These are phyloP conservation scores for Artemisia annua DNA, from an alignment of 129 eudicot species.

Conservation along the genomic window DNA sequence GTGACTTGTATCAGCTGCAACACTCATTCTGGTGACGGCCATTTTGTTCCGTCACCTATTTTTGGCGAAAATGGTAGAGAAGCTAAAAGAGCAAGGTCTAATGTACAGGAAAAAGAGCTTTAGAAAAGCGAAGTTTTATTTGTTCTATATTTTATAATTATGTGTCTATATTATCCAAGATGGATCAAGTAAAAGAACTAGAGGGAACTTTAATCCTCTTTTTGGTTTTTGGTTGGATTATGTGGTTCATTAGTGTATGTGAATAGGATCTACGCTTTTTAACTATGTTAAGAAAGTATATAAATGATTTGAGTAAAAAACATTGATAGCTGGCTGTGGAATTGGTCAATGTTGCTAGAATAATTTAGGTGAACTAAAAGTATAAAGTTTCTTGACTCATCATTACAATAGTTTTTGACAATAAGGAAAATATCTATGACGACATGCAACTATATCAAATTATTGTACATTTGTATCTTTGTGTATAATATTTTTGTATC, in stretches of 20 bases:
- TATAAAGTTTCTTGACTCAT: background rate
- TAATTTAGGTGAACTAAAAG: background rate
- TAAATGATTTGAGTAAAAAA: conserved; percentile 3
- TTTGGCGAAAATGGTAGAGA: conserved; percentile 24
- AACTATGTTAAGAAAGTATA: background rate
- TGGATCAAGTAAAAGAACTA: conserved; percentile 23
- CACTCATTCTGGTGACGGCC: conserved; percentile 33
- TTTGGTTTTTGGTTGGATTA: background rate
- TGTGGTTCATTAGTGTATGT: background rate
- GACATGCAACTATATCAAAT: no score
- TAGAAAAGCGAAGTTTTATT: conserved; percentile 11
- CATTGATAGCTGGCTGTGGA: background rate
- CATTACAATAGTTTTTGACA: background rate
- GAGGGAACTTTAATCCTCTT: conserved; percentile 3
- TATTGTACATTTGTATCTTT: no score
- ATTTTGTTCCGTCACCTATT: background rate
- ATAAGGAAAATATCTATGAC: background rate
- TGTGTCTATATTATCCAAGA: background rate
- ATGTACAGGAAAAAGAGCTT: conserved; percentile 39
- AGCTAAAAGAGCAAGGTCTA: conserved; percentile 41
- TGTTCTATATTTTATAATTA: conserved; percentile 21
- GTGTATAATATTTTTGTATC: no score
- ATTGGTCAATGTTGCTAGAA: background rate
- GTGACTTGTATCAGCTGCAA: conserved; percentile 53
- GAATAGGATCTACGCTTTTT: conserved; percentile 12